phyloP scores from a whole-genome alignment of 352 stramenopile genomes.

The Elongisporangium senticosum region DNA sequence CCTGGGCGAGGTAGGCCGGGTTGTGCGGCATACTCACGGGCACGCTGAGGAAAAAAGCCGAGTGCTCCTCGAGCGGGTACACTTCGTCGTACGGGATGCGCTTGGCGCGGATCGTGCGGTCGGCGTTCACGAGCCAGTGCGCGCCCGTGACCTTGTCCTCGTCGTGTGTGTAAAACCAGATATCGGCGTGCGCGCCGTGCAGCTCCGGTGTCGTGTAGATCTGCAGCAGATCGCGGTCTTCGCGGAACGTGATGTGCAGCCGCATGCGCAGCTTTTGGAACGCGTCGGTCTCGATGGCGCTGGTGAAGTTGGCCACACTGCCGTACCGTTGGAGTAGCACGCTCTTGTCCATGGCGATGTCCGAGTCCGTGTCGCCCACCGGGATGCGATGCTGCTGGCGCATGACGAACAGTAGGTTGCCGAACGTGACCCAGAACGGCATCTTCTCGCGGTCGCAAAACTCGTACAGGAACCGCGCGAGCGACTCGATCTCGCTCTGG shows the following conservation, averaged over 20 bases:
- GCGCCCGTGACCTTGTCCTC: slow-evolving; percentile 19
- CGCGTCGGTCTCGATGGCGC: slow-evolving; percentile 32
- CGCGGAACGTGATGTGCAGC: slow-evolving; percentile 47
- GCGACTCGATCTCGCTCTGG: slow-evolving; percentile 59
- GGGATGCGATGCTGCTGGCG: slow-evolving; percentile 55
- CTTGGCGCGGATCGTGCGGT: slow-evolving; percentile 66
- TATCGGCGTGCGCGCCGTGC: slow-evolving; percentile 60
- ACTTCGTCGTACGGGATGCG: slow-evolving; percentile 60
- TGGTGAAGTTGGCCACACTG: slow-evolving; percentile 52
- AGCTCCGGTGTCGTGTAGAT: slow-evolving; percentile 49
- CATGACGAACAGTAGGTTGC: slow-evolving; percentile 73
- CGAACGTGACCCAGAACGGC: slow-evolving; percentile 68
- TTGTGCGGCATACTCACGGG: slow-evolving; percentile 49
- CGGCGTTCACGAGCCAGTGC: slow-evolving; percentile 61
- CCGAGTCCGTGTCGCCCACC: slow-evolving; percentile 72
- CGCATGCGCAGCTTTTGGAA: slow-evolving; percentile 35
- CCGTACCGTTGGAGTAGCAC: slow-evolving; percentile 44
- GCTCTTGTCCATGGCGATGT: slow-evolving; percentile 61
- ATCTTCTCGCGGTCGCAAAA: slow-evolving; percentile 40
- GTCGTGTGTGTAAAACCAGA: slow-evolving; percentile 72
- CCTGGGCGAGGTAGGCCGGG: slow-evolving; percentile 46
- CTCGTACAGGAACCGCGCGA: slow-evolving; percentile 61
- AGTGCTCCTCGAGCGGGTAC: slow-evolving; percentile 38
- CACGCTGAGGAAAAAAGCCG: slow-evolving; percentile 45
- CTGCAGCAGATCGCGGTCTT: slow-evolving; percentile 58